Percentiles rank a stretch among this genome's conserved stretches.
phyloP scores from a whole-genome alignment of 805 yeast genomes.

The Wickerhamiella lipophila region DNA sequence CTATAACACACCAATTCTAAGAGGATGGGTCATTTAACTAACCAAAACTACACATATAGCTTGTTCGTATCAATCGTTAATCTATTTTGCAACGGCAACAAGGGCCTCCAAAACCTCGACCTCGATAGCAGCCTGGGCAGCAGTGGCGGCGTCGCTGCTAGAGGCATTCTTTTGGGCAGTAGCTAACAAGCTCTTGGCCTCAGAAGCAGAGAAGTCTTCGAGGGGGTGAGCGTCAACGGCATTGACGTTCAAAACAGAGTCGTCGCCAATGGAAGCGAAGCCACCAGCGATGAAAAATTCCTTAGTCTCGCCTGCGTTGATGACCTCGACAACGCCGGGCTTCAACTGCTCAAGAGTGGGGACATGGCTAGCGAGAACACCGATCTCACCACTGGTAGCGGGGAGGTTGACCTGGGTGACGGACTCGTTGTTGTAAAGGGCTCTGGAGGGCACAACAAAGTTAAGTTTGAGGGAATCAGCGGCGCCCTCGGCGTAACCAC shows the following conservation, averaged over 20 bases:
- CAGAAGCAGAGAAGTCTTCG: conserved; percentile 66
- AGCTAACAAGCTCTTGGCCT: conserved; percentile 66
- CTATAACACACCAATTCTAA: too few species aligned
- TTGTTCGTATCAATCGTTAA: conserved; percentile 3
- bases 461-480: conserved; percentile 73
- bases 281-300: conserved; percentile 93
- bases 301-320: conserved; percentile 60
- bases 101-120: conserved; percentile 93
- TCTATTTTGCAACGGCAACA: conserved; percentile 63
- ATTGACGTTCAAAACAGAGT: conserved; percentile 76
- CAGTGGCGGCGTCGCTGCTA: conserved; percentile 70
- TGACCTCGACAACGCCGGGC: conserved; percentile 90
- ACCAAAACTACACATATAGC: conserved; percentile 1
- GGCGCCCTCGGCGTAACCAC: conserved; percentile 77
- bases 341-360: conserved; percentile 92
- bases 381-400: conserved; percentile 88
- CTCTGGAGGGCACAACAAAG: conserved; percentile 69
- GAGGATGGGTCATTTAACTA: background rate
- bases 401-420: conserved; percentile 83
- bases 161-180: conserved; percentile 89
- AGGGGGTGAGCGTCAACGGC: conserved; percentile 93
- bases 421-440: conserved; percentile 22
- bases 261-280: conserved; percentile 91
- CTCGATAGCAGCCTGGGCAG: conserved; percentile 92
- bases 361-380: conserved; percentile 95